These are phyloP conservation scores for Gymnopilus junonius DNA, from an alignment of 768 basidiomycete genomes.

Conservation along the genomic window DNA sequence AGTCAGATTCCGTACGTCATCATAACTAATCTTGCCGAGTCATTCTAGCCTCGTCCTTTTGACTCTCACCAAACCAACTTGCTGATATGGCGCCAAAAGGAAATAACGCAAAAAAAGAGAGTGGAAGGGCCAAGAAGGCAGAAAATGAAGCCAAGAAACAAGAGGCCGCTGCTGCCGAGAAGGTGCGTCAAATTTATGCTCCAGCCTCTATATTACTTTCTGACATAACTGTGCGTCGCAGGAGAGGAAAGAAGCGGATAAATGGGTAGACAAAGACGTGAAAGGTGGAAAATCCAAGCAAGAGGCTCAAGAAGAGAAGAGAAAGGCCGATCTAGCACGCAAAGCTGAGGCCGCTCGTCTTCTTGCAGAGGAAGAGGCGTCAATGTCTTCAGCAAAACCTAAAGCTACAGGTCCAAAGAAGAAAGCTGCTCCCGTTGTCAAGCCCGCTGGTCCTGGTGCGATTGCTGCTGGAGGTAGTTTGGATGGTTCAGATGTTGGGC, in stretches of 20 bases:
- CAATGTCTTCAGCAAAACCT: slow-evolving; percentile 60
- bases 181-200: slow-evolving; percentile 42
- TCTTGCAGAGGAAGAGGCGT: slow-evolving; percentile 87
- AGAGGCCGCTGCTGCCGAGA: slow-evolving; percentile 60
- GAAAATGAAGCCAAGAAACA: slow-evolving; percentile 88
- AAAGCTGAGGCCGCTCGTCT: slow-evolving; percentile 87
- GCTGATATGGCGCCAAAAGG: slow-evolving; percentile 76
- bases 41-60: background rate
- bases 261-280: slow-evolving; percentile 66
- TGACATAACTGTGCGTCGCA: slow-evolving; percentile 27
- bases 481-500: slow-evolving; percentile 18
- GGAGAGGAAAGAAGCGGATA: slow-evolving; percentile 73
- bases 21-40: background rate
- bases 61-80: slow-evolving; percentile 29
- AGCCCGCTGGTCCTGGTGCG: slow-evolving; percentile 84
- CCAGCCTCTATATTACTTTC: background rate
- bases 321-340: slow-evolving; percentile 77
- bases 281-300: slow-evolving; percentile 66
- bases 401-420: slow-evolving; percentile 68
- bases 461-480: slow-evolving; percentile 75
- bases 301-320: slow-evolving; percentile 81
- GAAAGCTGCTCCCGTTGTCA: slow-evolving; percentile 46
- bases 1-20: background rate
- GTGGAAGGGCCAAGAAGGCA: slow-evolving; percentile 88
- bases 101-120: slow-evolving; percentile 91